Evolutionary conservation across 495 filamentous ascomycete species (phyloP).

Genomic region (Jackrogersella minutella): DNA sequence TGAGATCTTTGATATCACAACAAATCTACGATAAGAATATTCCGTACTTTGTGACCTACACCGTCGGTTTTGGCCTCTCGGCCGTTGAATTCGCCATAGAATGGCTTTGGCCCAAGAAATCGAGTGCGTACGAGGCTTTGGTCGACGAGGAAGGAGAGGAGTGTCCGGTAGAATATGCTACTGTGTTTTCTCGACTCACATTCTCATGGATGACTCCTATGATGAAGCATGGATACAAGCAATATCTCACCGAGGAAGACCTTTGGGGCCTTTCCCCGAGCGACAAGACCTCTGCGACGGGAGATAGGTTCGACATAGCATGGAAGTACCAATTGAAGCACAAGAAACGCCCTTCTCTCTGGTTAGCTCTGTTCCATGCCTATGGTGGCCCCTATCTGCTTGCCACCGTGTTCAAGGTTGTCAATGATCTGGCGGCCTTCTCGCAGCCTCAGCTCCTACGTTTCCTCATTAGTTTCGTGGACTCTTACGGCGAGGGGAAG

Average conservation of each 20-base stretch:
- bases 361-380: conserved; percentile 85
- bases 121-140: conserved; percentile 81
- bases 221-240: conserved; percentile 94
- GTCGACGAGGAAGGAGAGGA: conserved; percentile 81
- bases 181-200: conserved; percentile 90
- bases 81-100: conserved; percentile 81
- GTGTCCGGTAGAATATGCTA: conserved; percentile 93
- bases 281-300: conserved; percentile 79
- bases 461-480: conserved; percentile 83
- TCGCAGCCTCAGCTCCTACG: conserved; percentile 91
- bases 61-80: conserved; percentile 75
- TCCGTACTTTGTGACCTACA: conserved; percentile 82
- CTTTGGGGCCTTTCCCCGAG: conserved; percentile 88
- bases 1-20: conserved; percentile 85
- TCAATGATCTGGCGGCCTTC: conserved; percentile 85
- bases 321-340: conserved; percentile 83
- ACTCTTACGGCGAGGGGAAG: conserved; percentile 71
- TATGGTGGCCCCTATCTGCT: conserved; percentile 85
- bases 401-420: conserved; percentile 82
- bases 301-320: conserved; percentile 69
- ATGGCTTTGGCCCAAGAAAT: conserved; percentile 89
- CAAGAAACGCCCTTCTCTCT: conserved; percentile 78
- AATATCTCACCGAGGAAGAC: conserved; percentile 94
- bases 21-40: conserved; percentile 69
- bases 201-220: conserved; percentile 99